Evolutionary conservation across 108 stramenopile species (phyloP).

Genomic region (Epithemia pelagica): DNA sequence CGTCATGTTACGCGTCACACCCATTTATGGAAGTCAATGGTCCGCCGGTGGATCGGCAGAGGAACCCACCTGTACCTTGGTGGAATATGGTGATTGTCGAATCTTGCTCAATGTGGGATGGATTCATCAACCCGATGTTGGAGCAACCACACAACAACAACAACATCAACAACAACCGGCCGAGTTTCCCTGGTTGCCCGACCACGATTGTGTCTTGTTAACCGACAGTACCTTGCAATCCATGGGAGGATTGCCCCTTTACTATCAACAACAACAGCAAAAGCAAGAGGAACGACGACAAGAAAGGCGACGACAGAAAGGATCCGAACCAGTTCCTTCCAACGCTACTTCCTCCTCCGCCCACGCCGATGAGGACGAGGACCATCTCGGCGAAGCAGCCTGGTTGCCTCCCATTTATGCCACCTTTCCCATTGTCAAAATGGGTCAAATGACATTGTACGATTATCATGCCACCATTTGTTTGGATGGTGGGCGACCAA

Average conservation of each 20-base stretch:
- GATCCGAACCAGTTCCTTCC: neutral
- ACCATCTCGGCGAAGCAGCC: neutral
- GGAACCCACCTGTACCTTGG: conserved; percentile 65
- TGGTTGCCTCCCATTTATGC: conserved; percentile 72
- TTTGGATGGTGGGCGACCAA: conserved; percentile 61
- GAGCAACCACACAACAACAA: too few relatives aligned
- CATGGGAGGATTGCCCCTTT: conserved; percentile 32
- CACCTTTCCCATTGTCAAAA: conserved; percentile 91
- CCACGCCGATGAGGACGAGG: neutral
- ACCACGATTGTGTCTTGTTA: conserved; percentile 62
- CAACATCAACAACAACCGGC: neutral
- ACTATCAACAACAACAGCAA: conserved; percentile 9
- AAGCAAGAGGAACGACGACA: neutral
- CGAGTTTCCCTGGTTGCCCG: conserved; percentile 36
- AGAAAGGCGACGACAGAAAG: neutral
- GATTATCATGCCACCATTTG: conserved; percentile 80
- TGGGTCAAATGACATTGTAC: conserved; percentile 96
- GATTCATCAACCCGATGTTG: conserved; percentile 21
- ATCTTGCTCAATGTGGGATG: conserved; percentile 69
- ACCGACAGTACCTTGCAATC: conserved; percentile 66
- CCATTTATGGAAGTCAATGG: conserved; percentile 64
- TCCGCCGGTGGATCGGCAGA: conserved; percentile 24
- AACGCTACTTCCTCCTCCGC: neutral
- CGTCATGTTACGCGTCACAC: conserved; percentile 75
- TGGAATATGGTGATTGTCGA: conserved; percentile 70